Evolutionary conservation across 2,329 filamentous ascomycete genomes (phyloP).

Genomic region (Exophiala sideris): DNA sequence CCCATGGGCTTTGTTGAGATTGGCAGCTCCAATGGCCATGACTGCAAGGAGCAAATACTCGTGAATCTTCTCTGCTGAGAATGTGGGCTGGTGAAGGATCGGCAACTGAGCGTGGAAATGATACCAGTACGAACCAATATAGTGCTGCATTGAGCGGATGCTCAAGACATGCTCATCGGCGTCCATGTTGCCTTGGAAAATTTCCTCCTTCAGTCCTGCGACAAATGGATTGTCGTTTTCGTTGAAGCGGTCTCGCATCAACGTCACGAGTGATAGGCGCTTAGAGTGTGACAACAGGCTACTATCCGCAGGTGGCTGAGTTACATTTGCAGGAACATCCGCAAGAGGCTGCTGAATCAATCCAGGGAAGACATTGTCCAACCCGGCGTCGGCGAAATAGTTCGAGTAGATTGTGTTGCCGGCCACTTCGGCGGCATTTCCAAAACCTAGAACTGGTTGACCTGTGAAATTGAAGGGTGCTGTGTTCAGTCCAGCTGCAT

Average conservation of each 20-base stretch:
- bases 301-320: constrained; percentile 75
- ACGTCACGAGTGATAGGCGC: constrained; percentile 73
- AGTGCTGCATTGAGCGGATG: constrained; percentile 90
- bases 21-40: constrained; percentile 87
- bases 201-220: constrained; percentile 68
- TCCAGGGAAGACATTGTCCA: constrained; percentile 60
- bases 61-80: constrained; percentile 79
- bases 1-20: constrained; percentile 76
- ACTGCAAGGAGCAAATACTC: constrained; percentile 81
- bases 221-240: constrained; percentile 72
- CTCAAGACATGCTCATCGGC: constrained; percentile 64
- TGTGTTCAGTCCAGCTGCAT: constrained; percentile 53
- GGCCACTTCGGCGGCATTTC: constrained; percentile 46
- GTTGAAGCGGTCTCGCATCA: constrained; percentile 79
- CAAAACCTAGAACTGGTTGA: constrained; percentile 36
- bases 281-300: constrained; percentile 81
- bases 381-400: constrained; percentile 46
- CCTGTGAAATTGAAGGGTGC: constrained; percentile 49
- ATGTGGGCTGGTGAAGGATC: constrained; percentile 90
- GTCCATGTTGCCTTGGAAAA: constrained; percentile 73
- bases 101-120: constrained; percentile 93
- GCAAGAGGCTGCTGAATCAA: constrained; percentile 64
- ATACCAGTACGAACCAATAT: constrained; percentile 88
- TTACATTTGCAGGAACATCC: constrained; percentile 80
- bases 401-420: constrained; percentile 31